Conservation (phyloP, 177 flowering plant genomes). For the Vitis hybrid region DNA sequence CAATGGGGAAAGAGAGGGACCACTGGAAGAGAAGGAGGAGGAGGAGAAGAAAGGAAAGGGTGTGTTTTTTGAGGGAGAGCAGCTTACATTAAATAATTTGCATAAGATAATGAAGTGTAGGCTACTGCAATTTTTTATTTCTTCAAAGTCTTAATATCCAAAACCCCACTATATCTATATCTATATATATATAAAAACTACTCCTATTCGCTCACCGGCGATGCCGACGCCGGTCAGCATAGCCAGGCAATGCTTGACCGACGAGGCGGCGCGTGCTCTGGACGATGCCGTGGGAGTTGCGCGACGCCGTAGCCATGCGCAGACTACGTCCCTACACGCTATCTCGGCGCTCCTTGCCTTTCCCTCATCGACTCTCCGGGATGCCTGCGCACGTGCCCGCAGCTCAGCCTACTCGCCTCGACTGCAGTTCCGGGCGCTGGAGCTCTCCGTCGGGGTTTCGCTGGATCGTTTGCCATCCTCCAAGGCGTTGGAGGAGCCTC, state of each 20-base stretch:
- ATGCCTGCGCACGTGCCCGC: slow-evolving; percentile 61
- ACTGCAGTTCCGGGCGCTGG: slow-evolving; percentile 74
- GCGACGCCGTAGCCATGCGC: slow-evolving; percentile 69
- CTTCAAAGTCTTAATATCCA: not conserved
- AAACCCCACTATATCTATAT: not conserved
- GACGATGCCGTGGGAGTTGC: slow-evolving; percentile 82
- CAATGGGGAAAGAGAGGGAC: slow-evolving; percentile 8
- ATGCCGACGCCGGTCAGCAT: slow-evolving; percentile 85
- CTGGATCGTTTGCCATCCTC: slow-evolving; percentile 75
- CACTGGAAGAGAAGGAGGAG: not conserved
- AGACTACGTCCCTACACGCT: slow-evolving; percentile 82
- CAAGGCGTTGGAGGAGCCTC: slow-evolving; percentile 48
- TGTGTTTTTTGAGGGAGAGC: no score
- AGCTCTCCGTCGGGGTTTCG: slow-evolving; percentile 69
- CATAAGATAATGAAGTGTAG: slow-evolving; percentile 31
- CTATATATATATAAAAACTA: not conserved
- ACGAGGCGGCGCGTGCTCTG: slow-evolving; percentile 63
- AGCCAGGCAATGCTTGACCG: slow-evolving; percentile 83
- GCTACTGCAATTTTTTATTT: slow-evolving; percentile 16
- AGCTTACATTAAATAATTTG: slow-evolving; percentile 13
- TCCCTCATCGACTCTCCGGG: slow-evolving; percentile 62
- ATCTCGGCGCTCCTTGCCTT: slow-evolving; percentile 61
- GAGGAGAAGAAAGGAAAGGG: no score
- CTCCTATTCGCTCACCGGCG: slow-evolving; percentile 26
- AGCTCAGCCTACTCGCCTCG: slow-evolving; percentile 51